Evolutionary conservation across 345 rosid species (phyloP).

Genomic region (Sisymbrium irio): DNA sequence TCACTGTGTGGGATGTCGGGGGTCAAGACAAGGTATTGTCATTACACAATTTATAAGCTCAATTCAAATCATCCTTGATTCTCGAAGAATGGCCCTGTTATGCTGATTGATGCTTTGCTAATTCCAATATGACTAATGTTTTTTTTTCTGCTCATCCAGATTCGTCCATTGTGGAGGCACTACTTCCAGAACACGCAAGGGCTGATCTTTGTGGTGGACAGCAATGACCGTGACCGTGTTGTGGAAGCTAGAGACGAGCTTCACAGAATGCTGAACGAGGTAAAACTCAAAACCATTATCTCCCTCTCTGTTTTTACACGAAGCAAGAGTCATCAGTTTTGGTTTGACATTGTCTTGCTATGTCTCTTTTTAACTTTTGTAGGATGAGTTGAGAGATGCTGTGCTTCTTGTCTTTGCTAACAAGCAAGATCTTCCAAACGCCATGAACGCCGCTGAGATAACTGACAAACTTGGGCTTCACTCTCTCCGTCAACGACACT

Average conservation of each 20-base stretch:
- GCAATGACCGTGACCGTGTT: conserved; percentile 74
- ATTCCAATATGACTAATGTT: not conserved
- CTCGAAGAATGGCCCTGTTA: not conserved
- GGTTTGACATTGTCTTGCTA: not conserved
- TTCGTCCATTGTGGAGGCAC: conserved; percentile 78
- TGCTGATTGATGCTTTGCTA: not conserved
- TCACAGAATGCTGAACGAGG: conserved; percentile 78
- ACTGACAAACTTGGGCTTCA: conserved; percentile 73
- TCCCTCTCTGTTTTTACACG: not conserved
- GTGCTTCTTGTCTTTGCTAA: conserved; percentile 70
- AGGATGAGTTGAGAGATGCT: conserved; percentile 78
- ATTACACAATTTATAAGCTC: not conserved
- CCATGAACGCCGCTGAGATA: conserved; percentile 74
- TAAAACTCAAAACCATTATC: conserved; percentile 6
- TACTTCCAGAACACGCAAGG: conserved; percentile 77
- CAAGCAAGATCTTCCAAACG: conserved; percentile 75
- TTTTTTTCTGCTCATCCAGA: conserved; percentile 28
- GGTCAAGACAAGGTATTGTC: conserved; percentile 70
- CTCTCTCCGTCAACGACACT: conserved; percentile 71
- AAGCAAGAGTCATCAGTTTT: not conserved
- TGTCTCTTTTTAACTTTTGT: conserved; percentile 4
- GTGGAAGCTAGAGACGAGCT: conserved; percentile 76
- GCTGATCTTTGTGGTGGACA: conserved; percentile 75
- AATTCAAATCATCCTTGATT: not conserved
- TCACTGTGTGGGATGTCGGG: conserved; percentile 79